A percentile compares a stretch with the other conserved stretches of the same genome.
These are phyloP conservation scores for Calonectria pteridis DNA, from an alignment of 2,329 filamentous ascomycete species.

Conservation along the genomic window DNA sequence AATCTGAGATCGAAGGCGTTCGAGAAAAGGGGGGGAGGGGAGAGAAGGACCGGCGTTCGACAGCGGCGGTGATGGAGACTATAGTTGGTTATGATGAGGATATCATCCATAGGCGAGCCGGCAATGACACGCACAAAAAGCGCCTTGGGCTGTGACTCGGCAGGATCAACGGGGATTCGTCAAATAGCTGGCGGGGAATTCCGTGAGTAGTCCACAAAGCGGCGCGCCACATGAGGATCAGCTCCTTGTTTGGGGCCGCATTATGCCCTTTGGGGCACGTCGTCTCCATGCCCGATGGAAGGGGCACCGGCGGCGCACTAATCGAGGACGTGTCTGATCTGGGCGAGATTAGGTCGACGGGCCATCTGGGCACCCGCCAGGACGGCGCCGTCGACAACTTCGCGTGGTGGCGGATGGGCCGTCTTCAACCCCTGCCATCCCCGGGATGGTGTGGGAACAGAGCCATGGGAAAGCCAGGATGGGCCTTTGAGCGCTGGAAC, in stretches of 20 bases:
- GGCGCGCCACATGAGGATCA: slow-evolving; percentile 14
- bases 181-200: slow-evolving; percentile 14
- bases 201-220: slow-evolving; percentile 13
- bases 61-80: not conserved
- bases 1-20: slow-evolving; percentile 26
- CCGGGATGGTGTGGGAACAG: slow-evolving; percentile 28
- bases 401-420: slow-evolving; percentile 42
- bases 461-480: slow-evolving; percentile 17
- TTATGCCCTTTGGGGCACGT: slow-evolving; percentile 19
- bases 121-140: slow-evolving; percentile 4
- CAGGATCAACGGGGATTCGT: not conserved
- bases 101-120: slow-evolving; percentile 5
- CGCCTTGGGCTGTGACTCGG: not conserved
- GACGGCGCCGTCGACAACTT: slow-evolving; percentile 40
- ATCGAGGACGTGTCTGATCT: slow-evolving; percentile 46
- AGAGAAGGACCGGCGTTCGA: not conserved
- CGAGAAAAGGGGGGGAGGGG: not conserved
- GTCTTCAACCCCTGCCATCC: slow-evolving; percentile 35
- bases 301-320: slow-evolving; percentile 39
- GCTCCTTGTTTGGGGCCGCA: slow-evolving; percentile 8
- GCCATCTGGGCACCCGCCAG: slow-evolving; percentile 43
- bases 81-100: slow-evolving; percentile 9
- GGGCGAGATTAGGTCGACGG: slow-evolving; percentile 44
- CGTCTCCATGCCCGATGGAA: slow-evolving; percentile 27
- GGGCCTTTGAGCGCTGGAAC: slow-evolving; percentile 17